phyloP scores from a whole-genome alignment of 768 basidiomycete species.

The Termitomyces sp. region DNA sequence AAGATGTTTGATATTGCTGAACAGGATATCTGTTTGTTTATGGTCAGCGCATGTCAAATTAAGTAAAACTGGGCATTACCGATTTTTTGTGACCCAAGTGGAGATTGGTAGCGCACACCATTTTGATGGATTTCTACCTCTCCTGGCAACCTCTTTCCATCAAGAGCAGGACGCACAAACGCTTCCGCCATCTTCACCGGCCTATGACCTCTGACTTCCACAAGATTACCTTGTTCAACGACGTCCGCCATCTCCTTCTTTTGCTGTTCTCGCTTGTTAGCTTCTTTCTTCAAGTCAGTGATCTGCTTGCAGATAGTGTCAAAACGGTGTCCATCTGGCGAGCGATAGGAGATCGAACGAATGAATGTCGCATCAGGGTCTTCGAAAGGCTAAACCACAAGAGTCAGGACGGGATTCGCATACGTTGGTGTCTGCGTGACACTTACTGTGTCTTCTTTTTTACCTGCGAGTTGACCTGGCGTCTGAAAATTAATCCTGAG shows the following conservation, averaged over 20 bases:
- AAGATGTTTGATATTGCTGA: constrained; percentile 96
- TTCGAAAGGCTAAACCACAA: constrained; percentile 74
- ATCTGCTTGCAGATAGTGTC: constrained; percentile 88
- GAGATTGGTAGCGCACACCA: constrained; percentile 89
- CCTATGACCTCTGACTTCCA: constrained; percentile 85
- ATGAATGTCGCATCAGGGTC: constrained; percentile 96
- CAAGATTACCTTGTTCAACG: constrained; percentile 86
- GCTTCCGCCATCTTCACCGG: constrained; percentile 88
- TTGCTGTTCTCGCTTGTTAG: constrained; percentile 95
- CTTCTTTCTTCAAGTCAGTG: constrained; percentile 92
- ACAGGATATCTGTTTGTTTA: constrained; percentile 70
- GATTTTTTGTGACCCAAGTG: constrained; percentile 84
- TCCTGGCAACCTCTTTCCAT: constrained; percentile 94
- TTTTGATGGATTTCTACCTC: constrained; percentile 98
- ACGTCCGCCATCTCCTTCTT: constrained; percentile 99
- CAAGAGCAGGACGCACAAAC: constrained; percentile 89
- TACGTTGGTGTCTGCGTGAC: background rate
- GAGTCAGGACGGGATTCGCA: background rate
- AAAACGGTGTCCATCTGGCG: constrained; percentile 85
- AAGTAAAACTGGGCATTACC: constrained; percentile 49
- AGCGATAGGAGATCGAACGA: constrained; percentile 92
- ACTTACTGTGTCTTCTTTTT: constrained; percentile 94
- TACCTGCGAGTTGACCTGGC: constrained; percentile 94
- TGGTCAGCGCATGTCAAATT: background rate
- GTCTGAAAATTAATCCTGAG: constrained; percentile 98